phyloP scores from a whole-genome alignment of 2,329 filamentous ascomycete genomes.

The Plenodomus biglobosus region DNA sequence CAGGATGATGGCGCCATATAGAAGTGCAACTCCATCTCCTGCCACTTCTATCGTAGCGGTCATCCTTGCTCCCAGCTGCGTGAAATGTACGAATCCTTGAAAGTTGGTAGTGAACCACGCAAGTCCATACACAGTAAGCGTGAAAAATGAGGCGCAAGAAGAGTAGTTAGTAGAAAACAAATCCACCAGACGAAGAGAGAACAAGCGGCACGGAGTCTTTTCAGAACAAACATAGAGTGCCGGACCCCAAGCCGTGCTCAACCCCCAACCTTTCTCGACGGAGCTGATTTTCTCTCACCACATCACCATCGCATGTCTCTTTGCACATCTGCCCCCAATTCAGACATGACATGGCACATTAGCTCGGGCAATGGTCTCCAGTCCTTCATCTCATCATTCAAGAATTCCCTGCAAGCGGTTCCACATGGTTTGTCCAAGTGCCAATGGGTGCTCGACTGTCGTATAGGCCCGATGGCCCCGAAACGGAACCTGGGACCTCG shows the following conservation, averaged over 20 bases:
- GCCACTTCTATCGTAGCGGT: slow-evolving; percentile 13
- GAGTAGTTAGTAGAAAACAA: neutral
- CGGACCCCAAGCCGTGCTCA: neutral
- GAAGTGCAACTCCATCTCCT: slow-evolving; percentile 19
- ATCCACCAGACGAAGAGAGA: neutral
- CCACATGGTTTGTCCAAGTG: neutral
- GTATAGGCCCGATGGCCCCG: neutral
- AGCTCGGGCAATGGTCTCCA: neutral
- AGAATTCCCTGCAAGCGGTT: neutral
- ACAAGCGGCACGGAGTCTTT: neutral
- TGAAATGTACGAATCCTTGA: neutral
- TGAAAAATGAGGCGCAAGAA: neutral
- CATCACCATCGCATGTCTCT: neutral
- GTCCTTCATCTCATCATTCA: neutral
- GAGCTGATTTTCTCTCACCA: neutral
- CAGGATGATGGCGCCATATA: slow-evolving; percentile 20
- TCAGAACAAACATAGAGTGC: neutral
- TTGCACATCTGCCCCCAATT: neutral
- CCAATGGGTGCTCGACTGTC: neutral
- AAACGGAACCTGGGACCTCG: neutral
- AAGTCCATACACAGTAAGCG: neutral
- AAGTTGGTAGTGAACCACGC: neutral
- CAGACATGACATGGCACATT: neutral
- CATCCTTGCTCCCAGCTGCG: slow-evolving; percentile 6
- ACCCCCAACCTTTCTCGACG: neutral